Conservation (phyloP, 2,329 filamentous ascomycete species). For the Scedosporium dehoogii region DNA sequence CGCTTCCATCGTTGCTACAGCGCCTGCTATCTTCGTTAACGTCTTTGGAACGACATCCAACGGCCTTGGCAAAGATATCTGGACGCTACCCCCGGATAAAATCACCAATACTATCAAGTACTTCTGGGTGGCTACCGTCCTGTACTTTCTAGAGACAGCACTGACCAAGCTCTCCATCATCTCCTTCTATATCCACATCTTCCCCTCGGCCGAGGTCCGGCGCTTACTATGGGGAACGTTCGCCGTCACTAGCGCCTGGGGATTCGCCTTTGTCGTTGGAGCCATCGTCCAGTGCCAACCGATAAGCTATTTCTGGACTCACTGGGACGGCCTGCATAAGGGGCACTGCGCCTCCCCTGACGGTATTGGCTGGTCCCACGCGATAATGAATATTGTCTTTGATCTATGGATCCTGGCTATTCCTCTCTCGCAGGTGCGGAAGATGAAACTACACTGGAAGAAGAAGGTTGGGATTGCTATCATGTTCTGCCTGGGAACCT, state of each 20-base stretch:
- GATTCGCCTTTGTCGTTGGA: constrained; percentile 26
- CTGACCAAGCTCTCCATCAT: constrained; percentile 37
- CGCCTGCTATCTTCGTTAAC: constrained; percentile 20
- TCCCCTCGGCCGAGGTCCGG: constrained; percentile 25
- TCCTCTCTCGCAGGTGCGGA: constrained; percentile 29
- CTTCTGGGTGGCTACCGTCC: constrained; percentile 25
- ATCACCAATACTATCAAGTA: constrained; percentile 29
- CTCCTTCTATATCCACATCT: constrained; percentile 40
- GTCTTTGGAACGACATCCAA: constrained; percentile 17
- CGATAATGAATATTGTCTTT: constrained; percentile 34
- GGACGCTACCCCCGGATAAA: constrained; percentile 27
- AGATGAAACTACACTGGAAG: constrained; percentile 28
- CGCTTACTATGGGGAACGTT: constrained; percentile 27
- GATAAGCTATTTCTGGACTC: constrained; percentile 36
- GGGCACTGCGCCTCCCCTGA: constrained; percentile 36
- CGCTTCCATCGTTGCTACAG: constrained; percentile 16
- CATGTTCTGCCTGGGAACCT: constrained; percentile 34
- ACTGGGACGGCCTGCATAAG: constrained; percentile 35
- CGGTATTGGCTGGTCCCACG: constrained; percentile 34
- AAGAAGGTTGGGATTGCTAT: constrained; percentile 32
- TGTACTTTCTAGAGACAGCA: constrained; percentile 31
- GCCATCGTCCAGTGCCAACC: constrained; percentile 37
- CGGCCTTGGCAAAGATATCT: constrained; percentile 35
- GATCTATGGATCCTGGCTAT: constrained; percentile 38
- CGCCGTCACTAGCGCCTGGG: constrained; percentile 22